Evolutionary conservation across 805 yeast genomes (phyloP), one percentile per base, ranked within the genome.

Genomic region (Metschnikowia vanudenii): DNA sequence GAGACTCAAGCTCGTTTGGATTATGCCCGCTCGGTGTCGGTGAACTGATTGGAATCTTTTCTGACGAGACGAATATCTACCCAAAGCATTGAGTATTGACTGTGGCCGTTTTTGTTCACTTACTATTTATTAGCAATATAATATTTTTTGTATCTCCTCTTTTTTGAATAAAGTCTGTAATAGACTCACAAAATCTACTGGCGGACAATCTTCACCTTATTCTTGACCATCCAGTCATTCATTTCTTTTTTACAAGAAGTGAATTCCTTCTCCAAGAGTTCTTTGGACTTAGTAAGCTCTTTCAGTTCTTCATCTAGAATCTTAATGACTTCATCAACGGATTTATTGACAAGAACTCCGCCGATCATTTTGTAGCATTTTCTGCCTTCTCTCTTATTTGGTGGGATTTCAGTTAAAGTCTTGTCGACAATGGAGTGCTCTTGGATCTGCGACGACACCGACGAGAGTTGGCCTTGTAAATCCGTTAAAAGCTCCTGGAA

Each of bases 281-380:
- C 62, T 35, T 57, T 61, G 5, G 59, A 45, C 39, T 46, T 50
- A 7, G 36, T 24, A n/a, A 55, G 53, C 34, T 54, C 59, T 47
- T 54, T 52, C 48, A 43, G 52, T 41, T 86, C 89, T 20, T 78
- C 71, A 42, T 76, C 73, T 44, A 89, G 67, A 10, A 83, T 73
- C 11, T 83, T 84, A 20, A 76, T 66, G 3, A 91, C 94, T 34
- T 87, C 89, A n/a, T 76, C 82, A 4, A 89, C 94, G 3, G 82
- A 76, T 54, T 87, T 84, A 60, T 90, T 95, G 14, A 91, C 86
- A 28, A 92, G 74, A 3, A 91, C 96, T 9, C 96, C 95, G 20
- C 97, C 97, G 28, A 92, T 79, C 97, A 94, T 89, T 58, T 96
- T 81, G 68, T 82, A 90, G 60, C 97, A 89, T 61, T 84, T 82